Conservation (phyloP, 495 filamentous ascomycete species). For the Friedmanniomyces endolithicus region DNA sequence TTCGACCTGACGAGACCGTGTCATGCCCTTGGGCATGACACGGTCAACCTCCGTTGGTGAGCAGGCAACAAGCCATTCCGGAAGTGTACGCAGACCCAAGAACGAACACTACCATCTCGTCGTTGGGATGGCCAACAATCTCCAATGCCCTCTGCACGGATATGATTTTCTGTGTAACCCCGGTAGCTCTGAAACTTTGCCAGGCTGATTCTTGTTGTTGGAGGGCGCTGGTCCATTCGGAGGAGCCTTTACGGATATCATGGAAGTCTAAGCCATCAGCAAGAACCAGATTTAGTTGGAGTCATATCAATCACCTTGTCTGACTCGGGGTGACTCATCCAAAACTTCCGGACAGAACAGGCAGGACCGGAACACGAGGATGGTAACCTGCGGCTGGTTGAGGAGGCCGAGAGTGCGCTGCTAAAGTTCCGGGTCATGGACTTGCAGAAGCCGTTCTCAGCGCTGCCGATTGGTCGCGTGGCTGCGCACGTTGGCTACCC, state of each 20-base stretch:
- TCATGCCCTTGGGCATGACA: no score
- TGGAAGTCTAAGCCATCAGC: not conserved
- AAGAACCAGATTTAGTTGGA: not conserved
- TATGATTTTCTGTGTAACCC: not conserved
- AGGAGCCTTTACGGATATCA: not conserved
- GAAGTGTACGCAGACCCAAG: not conserved
- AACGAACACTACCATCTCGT: not conserved
- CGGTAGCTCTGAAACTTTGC: not conserved
- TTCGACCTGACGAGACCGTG: no score
- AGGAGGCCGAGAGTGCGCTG: constrained; percentile 39
- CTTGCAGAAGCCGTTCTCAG: constrained; percentile 27
- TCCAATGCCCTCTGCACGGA: not conserved
- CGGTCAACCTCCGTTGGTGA: no score
- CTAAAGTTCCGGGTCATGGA: constrained; percentile 34
- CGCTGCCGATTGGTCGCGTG: constrained; percentile 26
- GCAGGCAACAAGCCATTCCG: not conserved
- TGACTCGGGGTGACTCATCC: not conserved
- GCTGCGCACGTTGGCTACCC: constrained; percentile 18
- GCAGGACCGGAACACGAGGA: constrained; percentile 25
- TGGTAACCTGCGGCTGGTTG: constrained; percentile 45
- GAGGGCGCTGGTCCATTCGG: not conserved
- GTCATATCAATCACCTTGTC: not conserved
- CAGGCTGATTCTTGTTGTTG: not conserved
- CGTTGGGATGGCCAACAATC: not conserved
- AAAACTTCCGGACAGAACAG: not conserved